Base-by-base conservation (phyloP, 306 rosid species). In the Prunus fruticosa region DNA sequence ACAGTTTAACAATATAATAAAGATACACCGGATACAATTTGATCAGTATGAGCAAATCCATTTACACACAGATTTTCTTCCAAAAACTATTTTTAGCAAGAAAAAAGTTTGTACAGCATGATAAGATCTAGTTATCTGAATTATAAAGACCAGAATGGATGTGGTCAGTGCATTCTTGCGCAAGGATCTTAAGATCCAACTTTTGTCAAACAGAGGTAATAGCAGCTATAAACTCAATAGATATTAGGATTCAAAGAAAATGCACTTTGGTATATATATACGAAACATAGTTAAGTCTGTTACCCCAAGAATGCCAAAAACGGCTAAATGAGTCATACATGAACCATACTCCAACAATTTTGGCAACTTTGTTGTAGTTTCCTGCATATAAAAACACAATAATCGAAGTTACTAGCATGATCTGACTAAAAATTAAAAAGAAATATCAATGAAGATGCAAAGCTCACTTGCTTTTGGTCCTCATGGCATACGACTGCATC, bases 221-320 rank as follows among this genome's bases (percentile, higher is more conserved):
- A 56, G 1, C 49, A 54, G 34, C 54, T 56, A 56, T 11, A 6
- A 58, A 23, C 67, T 25, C 11, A 23, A 57, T 19, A 12, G 4
- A 38, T 27, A 70, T 22, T 34, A n/a, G 56, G 54, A 61, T 11
- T 43, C 16, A 27, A 71, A 52, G n/a, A 53, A 50, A 22, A 38
- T 12, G 20, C 38, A 63, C 12, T 56, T n/a, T 4, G 11, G 18
- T 23, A 20, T 66, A 49, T 66, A 49, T 27, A 25, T 25, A 22
- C 4, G 34, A 69, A 28, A 53, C 25, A 25, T 41, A 43, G 50
- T 49, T 18, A 64, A 64, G 68, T 6, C 53, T 46, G 58, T 68
- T 83, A 85, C 91, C 87, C 89, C 87, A 67, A 88, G 83, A 83
- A 88, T 88, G 20, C 91, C 91, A 76, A 88, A 88, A 63, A 85